Base-by-base conservation (phyloP, 495 filamentous ascomycete genomes). In the Bathelium albidoporum region DNA sequence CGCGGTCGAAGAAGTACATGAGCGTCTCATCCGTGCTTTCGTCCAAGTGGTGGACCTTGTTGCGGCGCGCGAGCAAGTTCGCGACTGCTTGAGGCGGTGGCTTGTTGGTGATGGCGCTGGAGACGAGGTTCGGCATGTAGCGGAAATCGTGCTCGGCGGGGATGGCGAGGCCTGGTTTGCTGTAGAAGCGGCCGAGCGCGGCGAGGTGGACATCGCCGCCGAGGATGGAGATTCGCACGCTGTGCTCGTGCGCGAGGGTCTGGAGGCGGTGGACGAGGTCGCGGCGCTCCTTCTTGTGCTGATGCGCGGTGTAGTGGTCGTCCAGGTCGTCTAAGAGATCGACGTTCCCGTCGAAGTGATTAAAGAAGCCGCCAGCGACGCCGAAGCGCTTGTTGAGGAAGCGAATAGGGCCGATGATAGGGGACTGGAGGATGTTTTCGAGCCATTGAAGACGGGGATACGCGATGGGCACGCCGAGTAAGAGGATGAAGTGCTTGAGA, bases 401-500 rank as follows among this genome's bases (percentile, higher is more conserved):
- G 45, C 90, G 89, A 66, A 97, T 85, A 0, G 90, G 89, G 1
- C 85, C 90, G 68, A 96, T 86, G 49, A 96, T 59, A 1, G 93
- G 93, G 58, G 87, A 92, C 34, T 79, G 81, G 64, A 97, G 84
- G 61, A 97, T 87, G 71, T 93, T 95, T 71, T 90, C 87, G 5
- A 96, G 81, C 93, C 93, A 96, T 12, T 89, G 90, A 45, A 97
- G 81, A 61, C 93, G 89, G 5, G 93, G 93, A 71, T 96, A 97
- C 5, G 92, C 91, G 66, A 97, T 96, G 1, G 93, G 93, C 31
- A 97, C 90, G 60, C 93, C 93, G 53, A 97, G 77, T 2, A 97
- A 80, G 3, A 97, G 78, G 44, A 97, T 81, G 45, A 97, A 75
- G 67, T 97, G 93, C 73, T 86, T 88, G 70, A 91, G 87, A 29